Evolutionary conservation across 2,329 filamentous ascomycete species (phyloP), one percentile per base, ranked within the genome.

Genomic region (Coleophoma crateriformis): DNA sequence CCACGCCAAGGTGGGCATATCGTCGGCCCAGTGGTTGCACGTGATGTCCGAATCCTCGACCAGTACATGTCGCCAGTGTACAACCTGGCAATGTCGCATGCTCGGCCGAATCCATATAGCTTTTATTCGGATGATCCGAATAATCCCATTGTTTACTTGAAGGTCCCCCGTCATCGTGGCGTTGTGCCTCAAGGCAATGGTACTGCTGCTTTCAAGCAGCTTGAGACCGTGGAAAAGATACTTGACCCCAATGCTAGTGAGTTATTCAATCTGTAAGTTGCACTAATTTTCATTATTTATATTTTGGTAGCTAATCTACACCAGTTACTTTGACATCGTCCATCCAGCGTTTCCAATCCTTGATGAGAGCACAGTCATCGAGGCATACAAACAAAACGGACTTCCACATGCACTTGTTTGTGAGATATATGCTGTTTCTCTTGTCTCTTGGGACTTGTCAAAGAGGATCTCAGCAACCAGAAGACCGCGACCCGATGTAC

Each of bases 331-430:
- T 49, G 67, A 72, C 33, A 72, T 76, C 48, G 73, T 78, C 37
- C 80, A 84, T 59, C 67, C 68, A n/a, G 80, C 78, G n/a, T 79
- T 84, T 51, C 82, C 81, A 0, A 67, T 85, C 2, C 69, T 84
- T 7, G 79, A 85, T 51, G 75, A 79, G 40, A 62, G 51, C 68
- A 69, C 11, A 73, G 75, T 19, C 77, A 75, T 49, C 66, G 61
- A 1, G 62, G 46, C 46, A 66, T 6, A 63, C 68, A 33, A 73
- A 45, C 17, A 74, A 50, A 68, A 74, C 10, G 68, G 72, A 10
- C 73, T 79, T 46, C 80, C 79, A 0, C 77, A 79, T 0, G 75
- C 79, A 2, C 64, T 85, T 19, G 58, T 84, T 3, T 75, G 77
- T 38, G 76, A 76, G 50, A 63, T 85, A 1, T 80, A 82, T 56